phyloP scores from a whole-genome alignment of 2,329 filamentous ascomycete genomes.

The Clarireedia paspali region DNA sequence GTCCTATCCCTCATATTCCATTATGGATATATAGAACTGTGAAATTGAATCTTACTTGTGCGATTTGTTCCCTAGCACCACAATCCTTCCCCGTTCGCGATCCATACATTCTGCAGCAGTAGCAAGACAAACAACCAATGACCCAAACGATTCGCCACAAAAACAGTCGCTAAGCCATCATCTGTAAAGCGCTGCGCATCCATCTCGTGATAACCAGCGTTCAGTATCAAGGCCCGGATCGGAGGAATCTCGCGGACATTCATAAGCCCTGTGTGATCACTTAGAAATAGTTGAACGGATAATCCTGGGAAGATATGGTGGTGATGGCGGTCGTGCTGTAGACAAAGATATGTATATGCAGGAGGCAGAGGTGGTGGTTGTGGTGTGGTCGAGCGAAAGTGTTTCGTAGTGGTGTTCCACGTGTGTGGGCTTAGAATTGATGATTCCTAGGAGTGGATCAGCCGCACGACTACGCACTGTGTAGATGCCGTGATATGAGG shows the following conservation, averaged over 20 bases:
- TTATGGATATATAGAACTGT: too few relatives aligned
- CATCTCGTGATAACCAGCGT: conserved; percentile 11
- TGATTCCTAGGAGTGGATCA: background rate
- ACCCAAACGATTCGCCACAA: conserved; percentile 29
- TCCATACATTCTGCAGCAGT: conserved; percentile 30
- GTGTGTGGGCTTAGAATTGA: background rate
- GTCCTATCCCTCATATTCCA: too few relatives aligned
- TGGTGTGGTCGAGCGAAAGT: background rate
- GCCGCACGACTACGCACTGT: background rate
- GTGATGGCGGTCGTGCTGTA: background rate
- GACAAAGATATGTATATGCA: too few relatives aligned
- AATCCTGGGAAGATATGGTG: background rate
- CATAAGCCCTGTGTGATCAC: too few relatives aligned
- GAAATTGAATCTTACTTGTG: conserved; percentile 26
- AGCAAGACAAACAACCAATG: conserved; percentile 30
- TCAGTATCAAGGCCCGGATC: conserved; percentile 14
- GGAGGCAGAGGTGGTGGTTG: background rate
- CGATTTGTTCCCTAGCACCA: conserved; percentile 28
- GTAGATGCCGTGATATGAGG: background rate
- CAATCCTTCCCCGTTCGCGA: conserved; percentile 26
- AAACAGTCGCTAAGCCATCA: conserved; percentile 30
- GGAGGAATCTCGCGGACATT: conserved; percentile 12
- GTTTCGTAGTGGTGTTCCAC: background rate
- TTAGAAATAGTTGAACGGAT: too few relatives aligned
- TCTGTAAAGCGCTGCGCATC: conserved; percentile 24